A percentile compares a stretch with the other conserved stretches of the same genome.
phyloP scores from a whole-genome alignment of 306 rosid genomes.

The Hippophae tibetana region DNA sequence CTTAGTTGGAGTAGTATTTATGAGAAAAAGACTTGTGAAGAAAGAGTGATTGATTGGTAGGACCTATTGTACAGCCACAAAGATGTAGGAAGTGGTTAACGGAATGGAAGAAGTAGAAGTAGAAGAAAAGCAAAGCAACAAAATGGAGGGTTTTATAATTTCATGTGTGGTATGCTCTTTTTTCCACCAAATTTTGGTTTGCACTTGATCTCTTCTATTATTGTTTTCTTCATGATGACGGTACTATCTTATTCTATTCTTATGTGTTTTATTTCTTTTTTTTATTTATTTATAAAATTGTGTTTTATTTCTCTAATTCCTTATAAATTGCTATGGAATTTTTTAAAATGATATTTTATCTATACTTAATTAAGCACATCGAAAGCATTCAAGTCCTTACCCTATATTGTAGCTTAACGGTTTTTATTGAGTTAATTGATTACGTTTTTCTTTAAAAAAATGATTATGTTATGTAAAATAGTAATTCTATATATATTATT shows the following conservation, averaged over 20 bases:
- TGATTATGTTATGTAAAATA: too few relatives aligned
- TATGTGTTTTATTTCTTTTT: not conserved
- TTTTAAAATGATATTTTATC: too few relatives aligned
- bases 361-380: too few relatives aligned
- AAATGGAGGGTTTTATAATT: not conserved
- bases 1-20: slow-evolving; percentile 24
- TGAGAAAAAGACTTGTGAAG: slow-evolving; percentile 19
- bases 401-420: too few relatives aligned
- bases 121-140: slow-evolving; percentile 56
- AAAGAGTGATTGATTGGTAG: slow-evolving; percentile 41
- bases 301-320: too few relatives aligned
- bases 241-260: not conserved
- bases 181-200: too few relatives aligned
- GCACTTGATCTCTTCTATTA: too few relatives aligned
- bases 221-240: not conserved
- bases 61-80: slow-evolving; percentile 58
- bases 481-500: too few relatives aligned
- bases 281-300: not conserved
- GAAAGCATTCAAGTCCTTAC: too few relatives aligned
- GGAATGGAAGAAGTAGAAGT: slow-evolving; percentile 52
- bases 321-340: too few relatives aligned
- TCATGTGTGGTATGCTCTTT: not conserved
- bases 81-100: slow-evolving; percentile 21
- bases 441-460: too few relatives aligned
- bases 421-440: too few relatives aligned